phyloP scores from a whole-genome alignment of 768 basidiomycete genomes.

The Rickenella mellea region DNA sequence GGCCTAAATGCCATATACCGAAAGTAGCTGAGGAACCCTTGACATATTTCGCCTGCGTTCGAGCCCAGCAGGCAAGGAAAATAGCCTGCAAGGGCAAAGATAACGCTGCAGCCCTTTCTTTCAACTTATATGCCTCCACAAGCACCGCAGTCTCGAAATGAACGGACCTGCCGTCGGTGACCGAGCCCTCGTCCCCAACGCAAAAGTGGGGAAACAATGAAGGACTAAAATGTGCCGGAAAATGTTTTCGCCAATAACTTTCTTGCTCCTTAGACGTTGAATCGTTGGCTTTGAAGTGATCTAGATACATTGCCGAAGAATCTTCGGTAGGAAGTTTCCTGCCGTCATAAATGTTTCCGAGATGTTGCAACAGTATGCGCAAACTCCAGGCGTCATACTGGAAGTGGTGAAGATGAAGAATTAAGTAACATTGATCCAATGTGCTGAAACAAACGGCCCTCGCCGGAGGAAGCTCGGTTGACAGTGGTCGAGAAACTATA shows the following conservation, averaged over 20 bases:
- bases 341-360: slow-evolving; percentile 25
- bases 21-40: slow-evolving; percentile 23
- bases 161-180: slow-evolving; percentile 7
- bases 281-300: neutral
- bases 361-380: slow-evolving; percentile 28
- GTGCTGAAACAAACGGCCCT: slow-evolving; percentile 14
- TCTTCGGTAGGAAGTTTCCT: slow-evolving; percentile 13
- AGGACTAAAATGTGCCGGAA: slow-evolving; percentile 19
- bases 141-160: slow-evolving; percentile 30
- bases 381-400: slow-evolving; percentile 44
- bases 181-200: neutral
- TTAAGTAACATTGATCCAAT: slow-evolving; percentile 10
- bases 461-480: slow-evolving; percentile 12
- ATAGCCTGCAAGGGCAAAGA: slow-evolving; percentile 29
- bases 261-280: slow-evolving; percentile 9
- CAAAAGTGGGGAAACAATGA: slow-evolving; percentile 18
- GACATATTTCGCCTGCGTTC: slow-evolving; percentile 23
- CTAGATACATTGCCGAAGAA: slow-evolving; percentile 20
- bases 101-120: slow-evolving; percentile 30
- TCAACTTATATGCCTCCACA: slow-evolving; percentile 31
- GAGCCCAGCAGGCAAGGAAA: slow-evolving; percentile 35
- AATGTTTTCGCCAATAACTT: slow-evolving; percentile 27
- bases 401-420: slow-evolving; percentile 36
- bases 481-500: slow-evolving; percentile 14
- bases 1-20: slow-evolving; percentile 38